Evolutionary conservation across 1,284 basidiomycete species (phyloP), one percentile per base, ranked within the genome.

Genomic region (Marasmius sp.): DNA sequence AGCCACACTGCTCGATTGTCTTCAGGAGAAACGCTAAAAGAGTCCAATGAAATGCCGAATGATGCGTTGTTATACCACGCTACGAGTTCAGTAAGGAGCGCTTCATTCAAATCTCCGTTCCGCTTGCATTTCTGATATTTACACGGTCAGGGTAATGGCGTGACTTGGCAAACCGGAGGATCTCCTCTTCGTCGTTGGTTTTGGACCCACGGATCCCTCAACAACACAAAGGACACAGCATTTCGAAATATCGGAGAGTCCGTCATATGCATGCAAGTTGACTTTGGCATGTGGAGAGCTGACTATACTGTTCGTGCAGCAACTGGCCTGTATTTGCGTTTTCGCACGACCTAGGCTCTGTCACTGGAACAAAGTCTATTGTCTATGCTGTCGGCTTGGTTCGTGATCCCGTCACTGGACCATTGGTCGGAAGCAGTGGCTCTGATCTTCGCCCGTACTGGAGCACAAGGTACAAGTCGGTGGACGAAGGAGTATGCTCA

Each of bases 11-110:
- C 52, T 2, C 52, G 38, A 37, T 16, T 34, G 34, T 37, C 37
- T 4, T 9, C 33, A 12, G 3, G 34, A 34, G 34, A 33, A 6
- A 72, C 72, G 60, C 65, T 58, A 3, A 74, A 76, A 63, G 64
- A 64, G 14, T 16, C 8, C 20, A 64, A 58, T 14, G 75, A 75
- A 48, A 70, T 72, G 10, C 74, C 75, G 16, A 70, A 77, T 55
- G 77, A 81, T 58, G 72, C 72, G 1, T 70, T 71, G 0, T 34
- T 54, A 3, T 54, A 54, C n/a, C 52, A 54, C 20, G 52, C 52
- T 37, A 54, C 52, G 12, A 34, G 3, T 18, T 6, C 52, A 12
- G 52, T 54, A 36, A 54, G 52, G 18, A 18, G 6, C 8, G 36
- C 52, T n/a, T 16, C 16, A 14, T 47, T 47, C 20, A 47, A 16